Conservation (phyloP, 129 eudicot genomes). For the Helichrysum umbraculigerum region DNA sequence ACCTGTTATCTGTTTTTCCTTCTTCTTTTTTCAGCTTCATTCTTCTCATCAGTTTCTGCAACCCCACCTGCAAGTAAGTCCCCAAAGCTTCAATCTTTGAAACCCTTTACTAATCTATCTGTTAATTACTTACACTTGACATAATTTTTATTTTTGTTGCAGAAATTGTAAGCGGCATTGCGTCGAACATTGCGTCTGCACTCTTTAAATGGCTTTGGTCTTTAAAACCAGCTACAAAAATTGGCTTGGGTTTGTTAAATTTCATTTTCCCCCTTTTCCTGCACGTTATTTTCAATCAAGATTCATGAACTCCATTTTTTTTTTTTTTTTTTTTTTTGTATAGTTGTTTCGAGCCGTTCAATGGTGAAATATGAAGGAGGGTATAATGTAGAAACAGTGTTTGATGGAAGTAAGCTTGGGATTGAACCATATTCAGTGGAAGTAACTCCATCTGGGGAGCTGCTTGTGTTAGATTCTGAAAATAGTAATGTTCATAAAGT, state of each 20-base stretch:
- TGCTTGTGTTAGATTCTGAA: slow-evolving; percentile 73
- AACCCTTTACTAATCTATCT: neutral
- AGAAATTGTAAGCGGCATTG: slow-evolving; percentile 82
- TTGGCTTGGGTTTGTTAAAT: slow-evolving; percentile 35
- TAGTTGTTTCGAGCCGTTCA: slow-evolving; percentile 79
- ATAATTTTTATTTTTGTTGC: slow-evolving; percentile 15
- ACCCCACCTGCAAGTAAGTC: slow-evolving; percentile 15
- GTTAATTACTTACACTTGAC: too few relatives aligned
- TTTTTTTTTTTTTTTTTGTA: slow-evolving; percentile 1
- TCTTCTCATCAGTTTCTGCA: slow-evolving; percentile 11
- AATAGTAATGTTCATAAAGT: slow-evolving; percentile 80
- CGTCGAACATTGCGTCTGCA: slow-evolving; percentile 70
- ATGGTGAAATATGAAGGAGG: slow-evolving; percentile 95
- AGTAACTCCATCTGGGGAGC: slow-evolving; percentile 68
- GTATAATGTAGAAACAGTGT: slow-evolving; percentile 85
- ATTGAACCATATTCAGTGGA: slow-evolving; percentile 87
- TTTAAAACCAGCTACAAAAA: slow-evolving; percentile 55
- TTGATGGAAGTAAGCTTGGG: slow-evolving; percentile 93
- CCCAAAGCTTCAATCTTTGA: neutral
- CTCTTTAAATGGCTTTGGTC: slow-evolving; percentile 91
- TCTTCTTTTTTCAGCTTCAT: neutral
- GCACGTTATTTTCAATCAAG: neutral
- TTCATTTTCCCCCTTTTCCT: neutral
- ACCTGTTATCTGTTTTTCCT: neutral
- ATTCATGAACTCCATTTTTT: slow-evolving; percentile 2